Evolutionary conservation across 2,329 filamentous ascomycete genomes (phyloP).

Genomic region (Westerdykella aurantiaca): DNA sequence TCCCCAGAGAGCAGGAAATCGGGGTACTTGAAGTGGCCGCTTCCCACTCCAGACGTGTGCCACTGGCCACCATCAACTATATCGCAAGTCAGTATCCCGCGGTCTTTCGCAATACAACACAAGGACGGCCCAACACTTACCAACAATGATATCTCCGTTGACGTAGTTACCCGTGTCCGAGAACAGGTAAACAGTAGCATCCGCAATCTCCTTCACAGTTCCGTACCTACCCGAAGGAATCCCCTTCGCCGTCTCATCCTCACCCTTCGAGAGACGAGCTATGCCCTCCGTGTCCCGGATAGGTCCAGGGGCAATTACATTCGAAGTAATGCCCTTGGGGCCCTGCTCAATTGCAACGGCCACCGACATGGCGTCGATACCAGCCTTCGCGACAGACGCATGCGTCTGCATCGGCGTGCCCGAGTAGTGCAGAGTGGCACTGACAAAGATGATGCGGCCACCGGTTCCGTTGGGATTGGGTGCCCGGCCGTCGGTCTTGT

Average conservation of each 20-base stretch:
- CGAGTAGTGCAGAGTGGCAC: conserved; percentile 85
- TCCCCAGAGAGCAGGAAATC: conserved; percentile 54
- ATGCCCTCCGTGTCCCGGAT: conserved; percentile 73
- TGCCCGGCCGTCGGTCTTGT: conserved; percentile 55
- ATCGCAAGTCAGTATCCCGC: conserved; percentile 11
- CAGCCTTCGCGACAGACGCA: conserved; percentile 86
- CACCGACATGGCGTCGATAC: conserved; percentile 76
- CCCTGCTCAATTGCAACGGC: conserved; percentile 84
- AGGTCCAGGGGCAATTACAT: conserved; percentile 81
- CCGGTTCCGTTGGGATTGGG: conserved; percentile 51
- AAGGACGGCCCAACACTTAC: conserved; percentile 42
- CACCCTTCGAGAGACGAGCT: conserved; percentile 37
- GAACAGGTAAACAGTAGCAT: conserved; percentile 86
- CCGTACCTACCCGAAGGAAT: conserved; percentile 74
- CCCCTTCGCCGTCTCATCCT: conserved; percentile 24
- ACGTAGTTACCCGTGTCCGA: conserved; percentile 81
- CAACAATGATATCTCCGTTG: conserved; percentile 74
- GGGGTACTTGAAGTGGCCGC: conserved; percentile 47
- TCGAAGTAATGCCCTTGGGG: conserved; percentile 77
- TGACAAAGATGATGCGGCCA: conserved; percentile 84
- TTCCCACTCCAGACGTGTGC: conserved; percentile 38
- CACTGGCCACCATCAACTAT: conserved; percentile 50
- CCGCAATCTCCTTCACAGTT: conserved; percentile 78
- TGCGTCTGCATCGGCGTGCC: conserved; percentile 82
- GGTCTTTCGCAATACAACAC: neutral